These are phyloP conservation scores for Lactarius sanguifluus DNA, from an alignment of 768 basidiomycete genomes.

Conservation along the genomic window DNA sequence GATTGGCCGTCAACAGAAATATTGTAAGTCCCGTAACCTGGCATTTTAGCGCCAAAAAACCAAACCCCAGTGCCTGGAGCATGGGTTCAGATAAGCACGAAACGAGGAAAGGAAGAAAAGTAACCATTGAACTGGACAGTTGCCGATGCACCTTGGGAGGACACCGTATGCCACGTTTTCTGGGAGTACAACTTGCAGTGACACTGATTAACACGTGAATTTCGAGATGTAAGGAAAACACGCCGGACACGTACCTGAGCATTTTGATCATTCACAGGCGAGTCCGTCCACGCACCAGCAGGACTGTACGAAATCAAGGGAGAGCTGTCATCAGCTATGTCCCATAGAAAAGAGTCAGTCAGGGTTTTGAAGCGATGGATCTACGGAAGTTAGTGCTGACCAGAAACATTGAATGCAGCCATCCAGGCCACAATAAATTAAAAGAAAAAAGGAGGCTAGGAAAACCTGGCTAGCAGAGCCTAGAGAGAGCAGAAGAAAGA, in stretches of 20 bases:
- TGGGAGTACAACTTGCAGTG: slow-evolving; percentile 46
- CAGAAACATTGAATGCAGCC: slow-evolving; percentile 47
- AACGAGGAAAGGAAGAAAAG: background rate
- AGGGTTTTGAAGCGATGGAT: background rate
- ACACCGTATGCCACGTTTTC: slow-evolving; percentile 46
- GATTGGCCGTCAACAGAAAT: slow-evolving; percentile 46
- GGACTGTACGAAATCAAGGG: slow-evolving; percentile 54
- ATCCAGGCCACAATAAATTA: slow-evolving; percentile 42
- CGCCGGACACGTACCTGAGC: slow-evolving; percentile 36
- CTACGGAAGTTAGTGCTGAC: slow-evolving; percentile 33
- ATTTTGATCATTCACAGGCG: slow-evolving; percentile 42
- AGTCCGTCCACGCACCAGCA: slow-evolving; percentile 50
- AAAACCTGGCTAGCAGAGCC: slow-evolving; percentile 24
- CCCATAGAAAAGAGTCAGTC: background rate
- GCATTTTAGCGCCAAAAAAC: slow-evolving; percentile 48
- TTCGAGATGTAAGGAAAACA: background rate
- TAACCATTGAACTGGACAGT: slow-evolving; percentile 50
- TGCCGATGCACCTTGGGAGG: slow-evolving; percentile 47
- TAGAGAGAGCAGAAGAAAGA: background rate
- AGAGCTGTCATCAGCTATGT: slow-evolving; percentile 55
- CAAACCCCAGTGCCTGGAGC: slow-evolving; percentile 46
- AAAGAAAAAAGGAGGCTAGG: background rate
- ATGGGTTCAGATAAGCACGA: background rate
- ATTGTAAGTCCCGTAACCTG: slow-evolving; percentile 49
- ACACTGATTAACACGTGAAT: background rate